Percentiles rank a stretch among this genome's conserved stretches.
Evolutionary conservation across 2,329 filamentous ascomycete genomes (phyloP).

Genomic region (Truncatella angustata): DNA sequence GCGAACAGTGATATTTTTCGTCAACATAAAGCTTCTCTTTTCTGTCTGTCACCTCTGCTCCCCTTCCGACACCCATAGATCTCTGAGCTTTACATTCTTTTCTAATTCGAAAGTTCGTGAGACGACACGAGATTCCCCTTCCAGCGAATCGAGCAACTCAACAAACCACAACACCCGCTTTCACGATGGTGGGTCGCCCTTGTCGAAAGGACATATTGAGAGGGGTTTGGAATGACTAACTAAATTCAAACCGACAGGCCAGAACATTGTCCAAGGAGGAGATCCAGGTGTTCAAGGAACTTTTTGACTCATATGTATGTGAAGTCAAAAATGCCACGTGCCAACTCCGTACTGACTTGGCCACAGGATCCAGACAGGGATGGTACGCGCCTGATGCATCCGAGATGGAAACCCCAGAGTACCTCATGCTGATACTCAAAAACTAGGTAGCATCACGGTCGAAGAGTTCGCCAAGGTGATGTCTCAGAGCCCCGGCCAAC

Average conservation of each 20-base stretch:
- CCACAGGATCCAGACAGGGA: slow-evolving; percentile 24
- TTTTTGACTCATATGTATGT: slow-evolving; percentile 29
- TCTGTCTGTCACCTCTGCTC: too few species aligned
- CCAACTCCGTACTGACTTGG: slow-evolving; percentile 1
- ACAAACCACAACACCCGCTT: neutral
- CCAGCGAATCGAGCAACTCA: neutral
- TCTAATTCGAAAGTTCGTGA: too few species aligned
- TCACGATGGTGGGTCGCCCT: neutral
- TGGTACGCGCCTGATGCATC: slow-evolving; percentile 15
- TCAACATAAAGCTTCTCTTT: too few species aligned
- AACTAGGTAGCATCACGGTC: slow-evolving; percentile 31
- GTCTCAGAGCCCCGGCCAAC: slow-evolving; percentile 28
- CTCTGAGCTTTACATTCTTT: too few species aligned
- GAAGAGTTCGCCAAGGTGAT: slow-evolving; percentile 37
- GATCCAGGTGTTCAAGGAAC: slow-evolving; percentile 27
- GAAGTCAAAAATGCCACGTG: neutral
- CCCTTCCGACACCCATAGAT: too few species aligned
- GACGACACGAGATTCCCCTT: too few species aligned
- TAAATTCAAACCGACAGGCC: slow-evolving; percentile 13
- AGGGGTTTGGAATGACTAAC: neutral
- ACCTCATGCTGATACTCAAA: slow-evolving; percentile 1
- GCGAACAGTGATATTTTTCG: too few species aligned
- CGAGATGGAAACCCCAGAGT: neutral
- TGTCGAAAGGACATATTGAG: too few species aligned
- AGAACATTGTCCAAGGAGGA: slow-evolving; percentile 23